Evolutionary conservation across 2,329 filamentous ascomycete species (phyloP), one percentile per base, ranked within the genome.

Genomic region (Cladosporium phlei): DNA sequence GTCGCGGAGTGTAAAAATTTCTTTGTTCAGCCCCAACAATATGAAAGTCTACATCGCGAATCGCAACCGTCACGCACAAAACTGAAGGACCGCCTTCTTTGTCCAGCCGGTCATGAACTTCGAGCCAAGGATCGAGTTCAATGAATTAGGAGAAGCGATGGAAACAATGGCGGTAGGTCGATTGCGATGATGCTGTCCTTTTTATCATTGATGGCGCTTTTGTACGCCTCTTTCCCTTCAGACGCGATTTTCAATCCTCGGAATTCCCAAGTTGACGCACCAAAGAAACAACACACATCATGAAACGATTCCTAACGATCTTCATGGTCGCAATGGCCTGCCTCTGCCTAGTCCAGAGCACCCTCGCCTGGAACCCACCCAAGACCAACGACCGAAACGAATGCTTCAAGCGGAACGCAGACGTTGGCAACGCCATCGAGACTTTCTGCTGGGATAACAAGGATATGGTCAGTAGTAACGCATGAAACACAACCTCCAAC

Each of bases 21-120:
- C 37, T 39, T 39, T 39, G 37, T 39, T 39, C 10, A 12, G 5
- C 24, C 8, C 16, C 14, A 39, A 39, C 37, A 39, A 39, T 39
- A 39, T 27, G 5, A 39, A 39, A 10, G 20, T 10, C 5, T 19
- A 25, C 16, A 11, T 8, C 19, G 16, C 8, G 22, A n/a, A 27
- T 39, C 25, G 37, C 25, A 39, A 27, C 10, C 37, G 22, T 19
- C 16, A 14, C 3, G 10, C 24, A 39, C 37, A 39, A 39, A 28
- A 39, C 24, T 10, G n/a, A 39, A 28, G 24, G 24, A 29, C 16
- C 9, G 5, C 7, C 12, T 19, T 19, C 37, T 39, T 39, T 39
- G 37, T 39, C n/a, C n/a, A n/a, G n/a, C n/a, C n/a, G n/a, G 7
- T 6, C 7, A 6, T 29, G 1, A 2, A 39, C 14, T 27, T 21